Conservation (phyloP, 805 yeast genomes). For the Metschnikowia cubensis region DNA sequence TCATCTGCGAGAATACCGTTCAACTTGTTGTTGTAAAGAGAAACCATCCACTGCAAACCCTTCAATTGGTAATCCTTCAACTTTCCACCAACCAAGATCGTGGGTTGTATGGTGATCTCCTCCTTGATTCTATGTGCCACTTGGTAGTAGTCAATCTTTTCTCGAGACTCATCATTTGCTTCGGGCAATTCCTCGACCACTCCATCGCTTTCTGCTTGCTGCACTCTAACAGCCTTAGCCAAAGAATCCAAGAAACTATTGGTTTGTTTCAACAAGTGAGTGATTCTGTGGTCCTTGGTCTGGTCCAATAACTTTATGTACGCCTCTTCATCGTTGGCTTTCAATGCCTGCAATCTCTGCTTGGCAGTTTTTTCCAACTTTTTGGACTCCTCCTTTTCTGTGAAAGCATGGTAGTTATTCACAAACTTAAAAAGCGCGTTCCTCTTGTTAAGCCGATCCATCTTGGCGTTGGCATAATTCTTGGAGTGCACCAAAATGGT, state of each 20-base stretch:
- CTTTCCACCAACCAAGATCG: slow-evolving; percentile 69
- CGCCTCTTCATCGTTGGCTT: slow-evolving; percentile 86
- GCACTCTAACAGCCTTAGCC: slow-evolving; percentile 74
- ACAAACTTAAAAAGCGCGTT: slow-evolving; percentile 32
- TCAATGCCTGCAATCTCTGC: slow-evolving; percentile 81
- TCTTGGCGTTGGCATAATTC: slow-evolving; percentile 19
- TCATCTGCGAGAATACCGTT: slow-evolving; percentile 66
- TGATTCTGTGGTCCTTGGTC: slow-evolving; percentile 83
- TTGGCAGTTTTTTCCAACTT: slow-evolving; percentile 77
- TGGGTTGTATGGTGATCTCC: slow-evolving; percentile 61
- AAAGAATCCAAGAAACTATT: slow-evolving; percentile 72
- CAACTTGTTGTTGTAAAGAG: slow-evolving; percentile 55
- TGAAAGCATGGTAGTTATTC: slow-evolving; percentile 47
- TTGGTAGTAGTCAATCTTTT: slow-evolving; percentile 72
- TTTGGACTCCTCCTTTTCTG: slow-evolving; percentile 73
- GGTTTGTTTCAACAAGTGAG: slow-evolving; percentile 77
- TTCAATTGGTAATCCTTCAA: slow-evolving; percentile 72
- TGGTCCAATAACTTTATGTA: slow-evolving; percentile 78
- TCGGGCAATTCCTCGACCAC: slow-evolving; percentile 32
- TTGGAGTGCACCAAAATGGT: slow-evolving; percentile 26
- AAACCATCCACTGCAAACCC: slow-evolving; percentile 67
- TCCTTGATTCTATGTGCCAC: slow-evolving; percentile 78
- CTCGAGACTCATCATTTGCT: slow-evolving; percentile 50
- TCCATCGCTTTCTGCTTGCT: slow-evolving; percentile 51
- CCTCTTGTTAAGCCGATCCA: slow-evolving; percentile 24